Conservation (phyloP, 2,329 filamentous ascomycete genomes). For the Phaeosphaeriaceae sp. region DNA sequence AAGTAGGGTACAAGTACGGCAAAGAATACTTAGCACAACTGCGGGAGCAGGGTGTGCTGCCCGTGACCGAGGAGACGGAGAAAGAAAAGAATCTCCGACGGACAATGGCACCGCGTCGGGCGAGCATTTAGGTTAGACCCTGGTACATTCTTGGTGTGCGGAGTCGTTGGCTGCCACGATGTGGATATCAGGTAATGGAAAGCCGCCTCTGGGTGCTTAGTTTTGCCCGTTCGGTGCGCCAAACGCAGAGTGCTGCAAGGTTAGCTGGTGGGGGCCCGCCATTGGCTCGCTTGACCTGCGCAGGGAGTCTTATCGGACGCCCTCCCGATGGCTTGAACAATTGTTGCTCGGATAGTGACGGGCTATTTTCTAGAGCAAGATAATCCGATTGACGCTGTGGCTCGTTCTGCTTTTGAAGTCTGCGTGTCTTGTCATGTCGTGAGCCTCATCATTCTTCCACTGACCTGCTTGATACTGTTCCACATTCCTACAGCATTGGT, state of each 20-base stretch:
- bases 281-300: slow-evolving; percentile 9
- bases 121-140: slow-evolving; percentile 48
- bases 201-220: slow-evolving; percentile 11
- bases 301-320: slow-evolving; percentile 18
- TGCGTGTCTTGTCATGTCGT: slow-evolving; percentile 6
- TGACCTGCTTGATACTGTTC: background rate
- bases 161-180: slow-evolving; percentile 10
- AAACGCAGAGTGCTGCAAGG: slow-evolving; percentile 19
- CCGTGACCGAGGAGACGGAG: slow-evolving; percentile 60
- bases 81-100: slow-evolving; percentile 58
- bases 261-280: slow-evolving; percentile 17
- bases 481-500: background rate
- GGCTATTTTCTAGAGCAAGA: slow-evolving; percentile 13
- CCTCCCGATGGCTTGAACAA: slow-evolving; percentile 1
- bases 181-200: slow-evolving; percentile 27
- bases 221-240: slow-evolving; percentile 23
- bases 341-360: slow-evolving; percentile 22
- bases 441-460: slow-evolving; percentile 5
- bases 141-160: slow-evolving; percentile 8
- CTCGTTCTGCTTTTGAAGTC: background rate
- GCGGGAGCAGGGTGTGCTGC: slow-evolving; percentile 78
- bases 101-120: slow-evolving; percentile 60
- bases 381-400: slow-evolving; percentile 1
- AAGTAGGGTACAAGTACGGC: slow-evolving; percentile 85
- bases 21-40: slow-evolving; percentile 79